Conservation (phyloP, 345 rosid genomes). For the Erucastrum elatum region DNA sequence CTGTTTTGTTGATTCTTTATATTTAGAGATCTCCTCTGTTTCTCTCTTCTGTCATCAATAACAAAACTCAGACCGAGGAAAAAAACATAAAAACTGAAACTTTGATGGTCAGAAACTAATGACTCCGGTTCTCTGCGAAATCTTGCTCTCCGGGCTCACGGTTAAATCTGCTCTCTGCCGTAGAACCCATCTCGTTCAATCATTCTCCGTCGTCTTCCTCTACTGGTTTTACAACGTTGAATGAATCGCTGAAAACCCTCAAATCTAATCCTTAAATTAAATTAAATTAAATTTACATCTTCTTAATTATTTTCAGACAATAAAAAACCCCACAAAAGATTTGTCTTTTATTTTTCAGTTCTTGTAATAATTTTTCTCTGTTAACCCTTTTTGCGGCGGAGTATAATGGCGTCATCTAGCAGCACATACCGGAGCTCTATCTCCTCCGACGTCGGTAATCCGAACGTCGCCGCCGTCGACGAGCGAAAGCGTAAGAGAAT, state of each 20-base stretch:
- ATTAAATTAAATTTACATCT: not conserved
- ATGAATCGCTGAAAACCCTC: slow-evolving; percentile 34
- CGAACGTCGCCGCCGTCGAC: slow-evolving; percentile 44
- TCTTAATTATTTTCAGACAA: slow-evolving; percentile 9
- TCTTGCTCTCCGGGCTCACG: slow-evolving; percentile 82
- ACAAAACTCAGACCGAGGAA: not conserved
- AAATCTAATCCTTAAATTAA: not conserved
- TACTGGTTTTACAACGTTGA: slow-evolving; percentile 95
- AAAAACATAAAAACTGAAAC: not conserved
- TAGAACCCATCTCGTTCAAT: slow-evolving; percentile 98
- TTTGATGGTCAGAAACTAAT: slow-evolving; percentile 70
- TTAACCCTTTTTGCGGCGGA: not conserved
- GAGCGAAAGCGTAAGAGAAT: slow-evolving; percentile 82
- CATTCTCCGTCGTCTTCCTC: slow-evolving; percentile 97
- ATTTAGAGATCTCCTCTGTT: slow-evolving; percentile 8
- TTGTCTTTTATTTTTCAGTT: slow-evolving; percentile 8
- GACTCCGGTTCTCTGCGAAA: slow-evolving; percentile 90
- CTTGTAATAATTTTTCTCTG: not conserved
- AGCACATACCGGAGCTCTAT: slow-evolving; percentile 51
- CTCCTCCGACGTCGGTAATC: slow-evolving; percentile 56
- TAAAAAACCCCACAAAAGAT: not conserved
- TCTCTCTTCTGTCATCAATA: not conserved
- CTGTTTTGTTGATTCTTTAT: not conserved
- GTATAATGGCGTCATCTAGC: slow-evolving; percentile 68
- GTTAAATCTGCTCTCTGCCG: slow-evolving; percentile 77